phyloP scores from a whole-genome alignment of 208 protist genomes.

The Porcisia hertigi region DNA sequence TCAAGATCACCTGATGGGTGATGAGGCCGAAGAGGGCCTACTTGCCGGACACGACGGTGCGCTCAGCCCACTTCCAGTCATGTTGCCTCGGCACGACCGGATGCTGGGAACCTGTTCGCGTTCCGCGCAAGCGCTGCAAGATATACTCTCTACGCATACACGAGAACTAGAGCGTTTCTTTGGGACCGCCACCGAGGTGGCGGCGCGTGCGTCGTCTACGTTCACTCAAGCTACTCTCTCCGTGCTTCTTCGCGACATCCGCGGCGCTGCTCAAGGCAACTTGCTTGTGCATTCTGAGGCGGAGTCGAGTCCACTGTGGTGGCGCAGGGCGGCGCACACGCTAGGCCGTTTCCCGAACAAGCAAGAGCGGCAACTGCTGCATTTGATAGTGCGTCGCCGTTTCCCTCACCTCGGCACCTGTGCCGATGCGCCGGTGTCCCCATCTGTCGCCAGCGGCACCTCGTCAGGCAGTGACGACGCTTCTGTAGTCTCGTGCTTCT shows the following conservation, averaged over 20 bases:
- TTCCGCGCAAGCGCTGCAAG: background rate
- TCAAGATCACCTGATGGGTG: background rate
- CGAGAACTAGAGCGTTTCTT: slow-evolving; percentile 6
- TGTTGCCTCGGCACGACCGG: background rate
- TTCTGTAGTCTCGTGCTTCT: slow-evolving; percentile 11
- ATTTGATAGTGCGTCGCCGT: slow-evolving; percentile 37
- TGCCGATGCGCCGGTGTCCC: background rate
- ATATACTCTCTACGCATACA: background rate
- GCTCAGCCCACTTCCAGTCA: background rate
- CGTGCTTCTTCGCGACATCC: slow-evolving; percentile 15
- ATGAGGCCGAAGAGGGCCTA: background rate
- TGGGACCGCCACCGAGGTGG: slow-evolving; percentile 9
- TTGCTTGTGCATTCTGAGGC: background rate
- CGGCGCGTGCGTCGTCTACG: background rate
- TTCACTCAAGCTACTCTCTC: slow-evolving; percentile 11
- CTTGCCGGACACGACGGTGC: background rate
- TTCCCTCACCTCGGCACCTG: slow-evolving; percentile 52
- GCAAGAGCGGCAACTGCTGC: slow-evolving; percentile 25
- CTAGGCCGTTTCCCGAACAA: slow-evolving; percentile 13
- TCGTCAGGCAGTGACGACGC: background rate
- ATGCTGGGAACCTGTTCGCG: background rate
- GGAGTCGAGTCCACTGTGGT: background rate
- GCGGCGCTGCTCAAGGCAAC: slow-evolving; percentile 7
- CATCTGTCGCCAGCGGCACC: background rate
- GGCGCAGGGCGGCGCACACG: slow-evolving; percentile 2